These are phyloP conservation scores for Podosphaera fusca DNA, from an alignment of 2,329 filamentous ascomycete genomes.

Conservation along the genomic window DNA sequence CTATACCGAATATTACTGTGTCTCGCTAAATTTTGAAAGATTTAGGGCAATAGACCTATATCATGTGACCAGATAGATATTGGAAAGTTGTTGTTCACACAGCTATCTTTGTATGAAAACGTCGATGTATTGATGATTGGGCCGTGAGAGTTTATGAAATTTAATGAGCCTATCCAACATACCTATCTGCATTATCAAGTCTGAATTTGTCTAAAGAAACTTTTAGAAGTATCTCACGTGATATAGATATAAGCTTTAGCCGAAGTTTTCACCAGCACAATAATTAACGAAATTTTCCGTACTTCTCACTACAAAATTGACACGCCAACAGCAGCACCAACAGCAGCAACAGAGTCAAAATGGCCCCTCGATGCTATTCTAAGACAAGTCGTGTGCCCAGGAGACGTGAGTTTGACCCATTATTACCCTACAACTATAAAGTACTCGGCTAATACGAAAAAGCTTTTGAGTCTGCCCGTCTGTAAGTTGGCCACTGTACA, in stretches of 20 bases:
- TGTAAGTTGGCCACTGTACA: conserved; percentile 99
- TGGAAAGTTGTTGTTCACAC: too few relatives aligned
- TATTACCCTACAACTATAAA: background rate
- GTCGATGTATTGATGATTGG: too few relatives aligned
- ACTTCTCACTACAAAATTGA: background rate
- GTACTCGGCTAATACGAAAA: conserved; percentile 18
- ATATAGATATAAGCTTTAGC: background rate
- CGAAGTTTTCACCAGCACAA: background rate
- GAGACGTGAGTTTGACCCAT: conserved; percentile 29
- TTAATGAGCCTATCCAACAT: too few relatives aligned
- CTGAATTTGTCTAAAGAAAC: too few relatives aligned
- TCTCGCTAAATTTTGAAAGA: background rate
- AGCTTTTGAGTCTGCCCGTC: conserved; percentile 97
- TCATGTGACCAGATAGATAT: background rate
- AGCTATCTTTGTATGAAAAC: too few relatives aligned
- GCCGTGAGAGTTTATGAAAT: too few relatives aligned
- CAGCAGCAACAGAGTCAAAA: conserved; percentile 13
- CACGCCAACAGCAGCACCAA: background rate
- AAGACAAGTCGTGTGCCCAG: conserved; percentile 99
- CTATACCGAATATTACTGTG: too few relatives aligned
- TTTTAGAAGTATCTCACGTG: too few relatives aligned
- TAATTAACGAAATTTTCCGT: background rate
- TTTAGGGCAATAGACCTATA: background rate
- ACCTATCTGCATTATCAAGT: too few relatives aligned
- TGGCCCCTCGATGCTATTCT: conserved; percentile 53